Conservation (phyloP, 2,329 filamentous ascomycete species). For the Ophiostoma ips region DNA sequence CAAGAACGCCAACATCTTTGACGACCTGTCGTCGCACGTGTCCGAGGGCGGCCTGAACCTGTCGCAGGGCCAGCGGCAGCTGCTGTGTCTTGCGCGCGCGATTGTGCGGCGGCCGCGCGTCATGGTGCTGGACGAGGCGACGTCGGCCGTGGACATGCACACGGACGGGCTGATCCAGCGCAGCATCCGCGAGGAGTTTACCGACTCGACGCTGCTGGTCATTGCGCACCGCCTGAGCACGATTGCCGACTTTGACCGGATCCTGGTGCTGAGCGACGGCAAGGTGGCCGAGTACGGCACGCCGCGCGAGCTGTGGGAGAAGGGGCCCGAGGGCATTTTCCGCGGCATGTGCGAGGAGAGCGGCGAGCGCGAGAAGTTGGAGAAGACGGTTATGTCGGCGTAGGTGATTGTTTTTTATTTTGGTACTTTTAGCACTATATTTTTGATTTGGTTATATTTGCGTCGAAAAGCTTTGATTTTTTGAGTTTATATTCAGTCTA, state of each 20-base stretch:
- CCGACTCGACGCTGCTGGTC: slow-evolving; percentile 52
- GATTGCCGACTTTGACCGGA: slow-evolving; percentile 63
- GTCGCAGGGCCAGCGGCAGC: slow-evolving; percentile 63
- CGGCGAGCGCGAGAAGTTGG: slow-evolving; percentile 41
- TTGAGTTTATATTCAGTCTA: too few relatives aligned
- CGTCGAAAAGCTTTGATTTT: too few relatives aligned
- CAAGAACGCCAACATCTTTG: slow-evolving; percentile 51
- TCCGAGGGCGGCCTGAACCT: slow-evolving; percentile 62
- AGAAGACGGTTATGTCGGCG: slow-evolving; percentile 27
- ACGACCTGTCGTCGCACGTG: slow-evolving; percentile 46
- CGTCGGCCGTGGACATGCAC: slow-evolving; percentile 63
- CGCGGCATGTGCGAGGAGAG: slow-evolving; percentile 49
- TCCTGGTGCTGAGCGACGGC: slow-evolving; percentile 57
- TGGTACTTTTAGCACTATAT: too few relatives aligned
- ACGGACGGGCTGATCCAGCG: slow-evolving; percentile 63
- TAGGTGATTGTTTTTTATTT: background rate
- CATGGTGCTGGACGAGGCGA: slow-evolving; percentile 71
- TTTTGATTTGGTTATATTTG: background rate
- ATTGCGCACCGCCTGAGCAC: slow-evolving; percentile 66
- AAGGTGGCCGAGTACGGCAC: slow-evolving; percentile 52
- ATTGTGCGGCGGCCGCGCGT: slow-evolving; percentile 61
- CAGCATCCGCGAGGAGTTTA: slow-evolving; percentile 58
- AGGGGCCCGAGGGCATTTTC: slow-evolving; percentile 38
- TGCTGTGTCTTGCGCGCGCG: slow-evolving; percentile 59
- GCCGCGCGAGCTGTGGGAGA: slow-evolving; percentile 47